Conservation (phyloP, 1,284 basidiomycete species). For the Ceratobasidium papillatum region DNA sequence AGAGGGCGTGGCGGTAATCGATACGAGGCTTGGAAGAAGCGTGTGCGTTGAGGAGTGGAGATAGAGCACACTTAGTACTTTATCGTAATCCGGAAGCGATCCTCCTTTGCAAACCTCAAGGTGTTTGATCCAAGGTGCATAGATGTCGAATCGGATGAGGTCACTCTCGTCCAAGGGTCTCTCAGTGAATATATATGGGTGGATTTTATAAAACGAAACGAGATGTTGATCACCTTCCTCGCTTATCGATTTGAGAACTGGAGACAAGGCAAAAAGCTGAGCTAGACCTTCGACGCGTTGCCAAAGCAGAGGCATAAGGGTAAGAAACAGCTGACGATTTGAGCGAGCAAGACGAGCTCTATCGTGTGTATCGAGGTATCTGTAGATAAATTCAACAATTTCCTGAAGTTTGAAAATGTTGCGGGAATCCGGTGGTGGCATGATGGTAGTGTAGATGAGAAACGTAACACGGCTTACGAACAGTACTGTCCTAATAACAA, state of each 20-base stretch:
- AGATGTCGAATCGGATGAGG: background rate
- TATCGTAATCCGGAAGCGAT: background rate
- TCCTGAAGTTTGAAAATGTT: background rate
- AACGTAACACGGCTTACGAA: background rate
- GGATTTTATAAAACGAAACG: background rate
- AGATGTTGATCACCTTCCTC: background rate
- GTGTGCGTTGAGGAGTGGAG: background rate
- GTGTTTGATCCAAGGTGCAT: background rate
- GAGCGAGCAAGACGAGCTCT: background rate
- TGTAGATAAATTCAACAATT: background rate
- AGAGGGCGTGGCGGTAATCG: background rate
- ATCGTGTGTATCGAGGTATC: background rate
- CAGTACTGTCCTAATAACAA: too few species aligned
- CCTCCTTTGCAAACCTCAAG: background rate
- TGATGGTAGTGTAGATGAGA: background rate
- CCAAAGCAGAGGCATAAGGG: background rate
- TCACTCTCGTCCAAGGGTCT: background rate
- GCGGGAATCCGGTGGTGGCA: background rate
- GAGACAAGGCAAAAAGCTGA: background rate
- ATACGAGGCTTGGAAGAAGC: background rate
- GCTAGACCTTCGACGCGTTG: background rate
- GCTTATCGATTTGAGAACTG: background rate
- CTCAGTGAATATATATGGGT: background rate
- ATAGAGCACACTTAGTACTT: background rate
- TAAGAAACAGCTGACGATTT: background rate